Percentiles rank a stretch among this genome's conserved stretches.
Evolutionary conservation across 2,329 filamentous ascomycete species (phyloP).

Genomic region (Bipolaris cookei): DNA sequence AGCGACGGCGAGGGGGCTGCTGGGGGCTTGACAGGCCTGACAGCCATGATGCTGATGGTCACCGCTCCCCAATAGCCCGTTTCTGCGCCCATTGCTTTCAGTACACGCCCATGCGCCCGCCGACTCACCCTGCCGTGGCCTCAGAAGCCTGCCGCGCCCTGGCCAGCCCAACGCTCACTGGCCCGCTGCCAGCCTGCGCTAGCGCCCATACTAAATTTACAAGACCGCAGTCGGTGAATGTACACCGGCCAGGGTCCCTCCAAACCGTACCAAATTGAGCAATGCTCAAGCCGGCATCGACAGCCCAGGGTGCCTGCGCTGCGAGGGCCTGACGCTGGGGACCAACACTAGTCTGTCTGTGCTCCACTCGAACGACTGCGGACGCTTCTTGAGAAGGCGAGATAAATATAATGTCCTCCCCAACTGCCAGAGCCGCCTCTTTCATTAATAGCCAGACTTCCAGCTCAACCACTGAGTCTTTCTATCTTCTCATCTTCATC

Average conservation of each 20-base stretch:
- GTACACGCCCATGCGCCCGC: constrained; percentile 25
- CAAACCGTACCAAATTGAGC: constrained; percentile 33
- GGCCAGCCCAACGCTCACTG: constrained; percentile 33
- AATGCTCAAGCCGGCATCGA: constrained; percentile 31
- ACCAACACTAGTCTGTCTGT: constrained; percentile 39
- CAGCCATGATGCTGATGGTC: constrained; percentile 12
- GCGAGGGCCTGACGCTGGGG: constrained; percentile 41
- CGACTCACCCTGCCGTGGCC: constrained; percentile 32
- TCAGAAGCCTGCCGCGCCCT: constrained; percentile 32
- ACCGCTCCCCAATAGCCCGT: constrained; percentile 35
- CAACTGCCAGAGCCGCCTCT: constrained; percentile 35
- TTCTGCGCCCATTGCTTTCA: constrained; percentile 21
- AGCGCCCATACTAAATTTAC: constrained; percentile 42
- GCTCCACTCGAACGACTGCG: constrained; percentile 39
- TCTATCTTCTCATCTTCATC: constrained; percentile 5
- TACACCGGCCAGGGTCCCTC: constrained; percentile 29
- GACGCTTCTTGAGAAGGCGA: constrained; percentile 30
- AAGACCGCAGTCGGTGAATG: constrained; percentile 41
- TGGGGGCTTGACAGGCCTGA: constrained; percentile 4
- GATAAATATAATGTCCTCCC: constrained; percentile 41
- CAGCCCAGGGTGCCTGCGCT: constrained; percentile 34
- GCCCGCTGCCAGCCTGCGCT: constrained; percentile 35
- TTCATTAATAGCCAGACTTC: constrained; percentile 23
- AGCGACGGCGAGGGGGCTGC: neutral
- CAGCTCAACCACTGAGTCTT: constrained; percentile 24